A percentile compares a stretch with the other conserved stretches of the same genome.
phyloP scores from a whole-genome alignment of 176 grass and related monocot species.

The Cenchrus americanus region DNA sequence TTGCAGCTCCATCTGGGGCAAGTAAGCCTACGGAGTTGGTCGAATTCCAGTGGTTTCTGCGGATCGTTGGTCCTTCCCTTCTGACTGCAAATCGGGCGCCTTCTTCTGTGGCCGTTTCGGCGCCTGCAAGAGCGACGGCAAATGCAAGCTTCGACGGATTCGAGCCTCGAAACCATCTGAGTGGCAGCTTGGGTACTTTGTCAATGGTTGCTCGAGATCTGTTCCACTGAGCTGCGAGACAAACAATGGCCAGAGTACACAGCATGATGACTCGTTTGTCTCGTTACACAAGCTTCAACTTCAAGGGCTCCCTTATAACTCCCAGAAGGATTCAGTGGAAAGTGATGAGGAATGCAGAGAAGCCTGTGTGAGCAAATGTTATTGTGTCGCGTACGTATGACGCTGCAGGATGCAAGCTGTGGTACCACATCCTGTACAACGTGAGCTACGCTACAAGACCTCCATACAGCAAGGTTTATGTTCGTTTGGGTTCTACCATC shows the following conservation, averaged over 20 bases:
- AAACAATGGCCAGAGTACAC: neutral
- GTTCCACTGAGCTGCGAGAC: slow-evolving; percentile 40
- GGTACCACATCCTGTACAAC: slow-evolving; percentile 11
- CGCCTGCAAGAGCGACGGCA: slow-evolving; percentile 21
- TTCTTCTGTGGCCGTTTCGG: slow-evolving; percentile 50
- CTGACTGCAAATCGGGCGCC: slow-evolving; percentile 35
- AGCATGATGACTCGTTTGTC: neutral
- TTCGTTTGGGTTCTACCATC: neutral
- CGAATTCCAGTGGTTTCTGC: slow-evolving; percentile 9
- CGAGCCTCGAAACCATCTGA: neutral
- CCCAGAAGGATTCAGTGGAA: neutral
- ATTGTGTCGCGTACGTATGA: slow-evolving; percentile 9
- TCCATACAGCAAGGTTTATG: slow-evolving; percentile 19
- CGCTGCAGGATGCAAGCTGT: neutral
- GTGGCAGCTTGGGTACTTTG: slow-evolving; percentile 39
- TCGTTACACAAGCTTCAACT: neutral
- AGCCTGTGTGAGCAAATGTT: neutral
- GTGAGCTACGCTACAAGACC: neutral
- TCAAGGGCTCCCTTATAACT: neutral
- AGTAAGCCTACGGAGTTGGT: slow-evolving; percentile 29
- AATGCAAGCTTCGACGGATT: slow-evolving; percentile 41
- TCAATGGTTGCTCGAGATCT: slow-evolving; percentile 51
- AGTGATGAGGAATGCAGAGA: neutral
- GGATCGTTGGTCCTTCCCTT: slow-evolving; percentile 32
- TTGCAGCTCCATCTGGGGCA: slow-evolving; percentile 45